Evolutionary conservation across 768 basidiomycete genomes (phyloP), one percentile per base, ranked within the genome.

Genomic region (Leccinum obscurum): DNA sequence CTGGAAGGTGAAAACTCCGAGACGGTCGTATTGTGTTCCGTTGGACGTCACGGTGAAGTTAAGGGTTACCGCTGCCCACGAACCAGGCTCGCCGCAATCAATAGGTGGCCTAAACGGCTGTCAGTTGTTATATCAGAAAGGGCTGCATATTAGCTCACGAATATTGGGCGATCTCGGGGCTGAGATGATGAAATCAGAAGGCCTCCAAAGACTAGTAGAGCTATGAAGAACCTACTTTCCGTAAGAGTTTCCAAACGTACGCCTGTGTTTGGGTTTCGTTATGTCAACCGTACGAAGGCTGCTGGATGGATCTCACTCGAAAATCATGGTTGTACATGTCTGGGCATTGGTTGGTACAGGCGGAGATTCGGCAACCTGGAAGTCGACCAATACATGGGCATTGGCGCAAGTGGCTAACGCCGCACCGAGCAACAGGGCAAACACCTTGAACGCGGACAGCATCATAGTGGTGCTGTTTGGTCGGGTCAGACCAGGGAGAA

Each of bases 11-110:
- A 93, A 88, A 15, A 85, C 81, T 2, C 83, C 88, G 6, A 90
- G 77, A 14, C 89, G 82, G 67, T 90, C 89, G 60, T 83, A 90
- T 68, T 90, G 89, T 7, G 87, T 88, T 50, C 90, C 90, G 56
- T 90, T 92, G 57, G 84, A 86, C 3, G 88, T 87, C 20, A 87
- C 88, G 0, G 90, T 91, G 64, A 90, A 85, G 69, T 91, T 91
- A 37, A 92, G 76, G 9, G 84, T 88, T 34, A 92, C 79, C 0
- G 83, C 89, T 7, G 87, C 83, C 90, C 90, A 92, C 5, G 86
- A 83, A 2, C 90, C 89, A 22, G 76, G 76, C 3, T 78, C 69
- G 15, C 90, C 90, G 70, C 90, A 92, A 65, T 87, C 82, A 10
- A 83, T 82, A 0, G 90, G 89, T 26, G 90, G 90, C 24, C 88